Conservation (phyloP, 2,329 filamentous ascomycete species). For the Stagonosporopsis rhizophila region DNA sequence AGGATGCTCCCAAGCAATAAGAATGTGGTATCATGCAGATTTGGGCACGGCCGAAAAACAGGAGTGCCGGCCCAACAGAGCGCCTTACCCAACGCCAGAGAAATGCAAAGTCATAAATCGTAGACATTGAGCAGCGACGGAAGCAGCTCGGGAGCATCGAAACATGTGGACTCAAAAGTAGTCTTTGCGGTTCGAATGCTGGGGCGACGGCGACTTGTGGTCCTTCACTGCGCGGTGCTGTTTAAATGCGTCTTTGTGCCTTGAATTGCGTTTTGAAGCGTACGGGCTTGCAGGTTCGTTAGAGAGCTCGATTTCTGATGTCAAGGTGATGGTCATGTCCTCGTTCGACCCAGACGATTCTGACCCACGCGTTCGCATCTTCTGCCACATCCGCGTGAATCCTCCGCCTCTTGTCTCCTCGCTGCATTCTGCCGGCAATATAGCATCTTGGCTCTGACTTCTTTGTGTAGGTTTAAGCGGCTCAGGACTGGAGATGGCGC, state of each 20-base stretch:
- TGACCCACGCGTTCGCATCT: slow-evolving; percentile 13
- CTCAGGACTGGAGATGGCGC: slow-evolving; percentile 1
- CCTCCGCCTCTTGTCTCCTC: slow-evolving; percentile 3
- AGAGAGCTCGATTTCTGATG: slow-evolving; percentile 26
- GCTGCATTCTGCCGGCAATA: neutral
- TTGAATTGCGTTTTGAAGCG: slow-evolving; percentile 3
- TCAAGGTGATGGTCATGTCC: slow-evolving; percentile 33
- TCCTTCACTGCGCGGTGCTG: slow-evolving; percentile 9
- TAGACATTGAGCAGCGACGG: neutral
- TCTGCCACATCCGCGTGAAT: slow-evolving; percentile 22
- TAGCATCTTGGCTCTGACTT: slow-evolving; percentile 20
- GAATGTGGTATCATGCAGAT: slow-evolving; percentile 15
- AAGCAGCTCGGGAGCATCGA: neutral
- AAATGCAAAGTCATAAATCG: slow-evolving; percentile 15
- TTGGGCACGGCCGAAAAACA: neutral
- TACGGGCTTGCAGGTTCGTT: slow-evolving; percentile 18
- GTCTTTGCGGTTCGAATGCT: neutral
- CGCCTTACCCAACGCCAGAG: slow-evolving; percentile 8
- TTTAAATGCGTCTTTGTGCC: neutral
- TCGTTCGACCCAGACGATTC: neutral
- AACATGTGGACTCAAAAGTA: neutral
- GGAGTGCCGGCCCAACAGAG: neutral
- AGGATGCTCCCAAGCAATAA: neutral
- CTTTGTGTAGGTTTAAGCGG: neutral
- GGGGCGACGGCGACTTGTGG: neutral